A percentile compares a stretch with the other conserved stretches of the same genome.
These are phyloP conservation scores for Eremothecium gossypii DNA, from an alignment of 1,139 yeast species.

Conservation along the genomic window DNA sequence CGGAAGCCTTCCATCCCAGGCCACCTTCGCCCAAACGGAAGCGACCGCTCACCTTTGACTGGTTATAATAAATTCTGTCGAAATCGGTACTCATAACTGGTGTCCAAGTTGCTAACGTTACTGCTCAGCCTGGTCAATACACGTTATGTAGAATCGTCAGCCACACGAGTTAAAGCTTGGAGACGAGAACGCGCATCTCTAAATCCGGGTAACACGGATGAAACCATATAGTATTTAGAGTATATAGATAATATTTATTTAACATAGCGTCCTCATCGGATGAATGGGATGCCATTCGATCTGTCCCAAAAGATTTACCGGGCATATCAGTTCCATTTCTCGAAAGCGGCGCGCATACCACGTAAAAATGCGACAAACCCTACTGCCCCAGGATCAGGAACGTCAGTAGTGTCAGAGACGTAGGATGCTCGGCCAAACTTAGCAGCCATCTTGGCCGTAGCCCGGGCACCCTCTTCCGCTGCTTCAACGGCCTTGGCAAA, in stretches of 20 bases:
- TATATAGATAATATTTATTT: too few species aligned
- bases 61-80: slow-evolving; percentile 82
- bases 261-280: too few species aligned
- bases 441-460: slow-evolving; percentile 67
- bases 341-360: slow-evolving; percentile 32
- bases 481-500: slow-evolving; percentile 53
- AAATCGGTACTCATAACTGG: slow-evolving; percentile 42
- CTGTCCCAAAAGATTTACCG: too few species aligned
- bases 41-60: slow-evolving; percentile 74
- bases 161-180: too few species aligned
- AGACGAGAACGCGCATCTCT: too few species aligned
- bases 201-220: too few species aligned
- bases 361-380: slow-evolving; percentile 62
- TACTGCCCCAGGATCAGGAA: slow-evolving; percentile 94
- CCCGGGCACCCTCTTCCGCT: slow-evolving; percentile 67
- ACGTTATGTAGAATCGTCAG: too few species aligned
- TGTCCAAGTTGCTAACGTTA: neutral
- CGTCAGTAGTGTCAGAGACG: slow-evolving; percentile 51
- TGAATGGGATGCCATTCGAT: too few species aligned
- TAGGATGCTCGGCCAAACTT: slow-evolving; percentile 92
- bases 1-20: slow-evolving; percentile 86
- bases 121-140: too few species aligned
- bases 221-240: too few species aligned
- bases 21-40: slow-evolving; percentile 94
- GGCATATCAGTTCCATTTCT: too few species aligned